These are phyloP conservation scores for Flaveria floridana DNA, from an alignment of 140 eudicot genomes.

Conservation along the genomic window DNA sequence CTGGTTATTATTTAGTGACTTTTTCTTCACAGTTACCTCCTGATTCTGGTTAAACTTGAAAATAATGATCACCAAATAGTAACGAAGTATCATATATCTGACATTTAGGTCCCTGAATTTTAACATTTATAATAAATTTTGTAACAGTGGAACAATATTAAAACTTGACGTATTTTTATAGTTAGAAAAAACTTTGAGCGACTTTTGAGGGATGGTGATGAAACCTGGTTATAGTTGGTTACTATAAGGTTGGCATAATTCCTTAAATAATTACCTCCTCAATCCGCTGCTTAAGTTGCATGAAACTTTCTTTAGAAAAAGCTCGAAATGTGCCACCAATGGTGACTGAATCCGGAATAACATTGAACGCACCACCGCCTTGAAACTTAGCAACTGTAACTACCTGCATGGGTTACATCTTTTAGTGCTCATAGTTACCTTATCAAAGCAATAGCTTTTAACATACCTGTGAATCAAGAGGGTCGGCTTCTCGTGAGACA, in stretches of 20 bases:
- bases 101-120: background rate
- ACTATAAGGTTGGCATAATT: background rate
- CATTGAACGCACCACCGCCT: constrained; percentile 90
- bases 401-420: constrained; percentile 46
- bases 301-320: constrained; percentile 61
- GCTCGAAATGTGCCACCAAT: constrained; percentile 88
- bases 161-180: background rate
- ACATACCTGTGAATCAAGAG: constrained; percentile 80
- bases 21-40: background rate
- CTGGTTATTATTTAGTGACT: background rate
- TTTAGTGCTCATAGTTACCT: background rate
- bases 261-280: constrained; percentile 57
- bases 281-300: constrained; percentile 67
- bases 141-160: background rate
- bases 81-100: background rate
- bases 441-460: background rate
- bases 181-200: background rate
- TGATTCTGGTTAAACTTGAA: background rate
- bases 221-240: background rate
- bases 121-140: background rate
- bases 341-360: constrained; percentile 84
- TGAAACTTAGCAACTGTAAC: constrained; percentile 78
- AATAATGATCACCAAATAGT: background rate
- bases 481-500: constrained; percentile 90
- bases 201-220: background rate